Evolutionary conservation across 371 early-diverging fungal species (phyloP).

Genomic region (Phascolomyces articulosus): DNA sequence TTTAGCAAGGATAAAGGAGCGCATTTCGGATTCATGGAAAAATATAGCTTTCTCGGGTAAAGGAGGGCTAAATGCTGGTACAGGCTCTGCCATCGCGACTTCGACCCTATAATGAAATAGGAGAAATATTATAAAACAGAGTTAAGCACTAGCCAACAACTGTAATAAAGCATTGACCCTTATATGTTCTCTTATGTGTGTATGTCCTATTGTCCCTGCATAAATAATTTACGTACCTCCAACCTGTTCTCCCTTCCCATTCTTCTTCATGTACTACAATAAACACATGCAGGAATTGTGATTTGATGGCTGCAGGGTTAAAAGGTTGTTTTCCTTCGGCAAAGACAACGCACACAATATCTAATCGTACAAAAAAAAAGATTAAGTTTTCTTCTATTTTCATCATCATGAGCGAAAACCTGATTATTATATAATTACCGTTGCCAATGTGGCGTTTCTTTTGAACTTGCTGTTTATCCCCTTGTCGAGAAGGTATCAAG

Average conservation of each 20-base stretch:
- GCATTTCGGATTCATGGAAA: slow-evolving; percentile 46
- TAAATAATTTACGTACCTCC: slow-evolving; percentile 32
- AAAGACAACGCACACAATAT: slow-evolving; percentile 78
- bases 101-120: slow-evolving; percentile 39
- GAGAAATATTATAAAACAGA: not conserved
- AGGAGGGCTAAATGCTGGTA: slow-evolving; percentile 70
- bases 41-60: slow-evolving; percentile 68
- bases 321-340: slow-evolving; percentile 69
- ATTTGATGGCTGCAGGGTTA: slow-evolving; percentile 71
- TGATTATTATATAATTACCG: slow-evolving; percentile 40
- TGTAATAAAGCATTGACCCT: not conserved
- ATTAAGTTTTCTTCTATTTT: too few species aligned
- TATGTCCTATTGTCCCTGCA: not conserved
- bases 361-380: slow-evolving; percentile 38
- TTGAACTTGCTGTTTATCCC: slow-evolving; percentile 83
- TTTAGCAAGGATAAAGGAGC: slow-evolving; percentile 68
- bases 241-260: slow-evolving; percentile 30
- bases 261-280: slow-evolving; percentile 65
- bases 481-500: slow-evolving; percentile 71
- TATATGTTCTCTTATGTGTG: too few species aligned
- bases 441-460: slow-evolving; percentile 89
- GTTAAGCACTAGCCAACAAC: slow-evolving; percentile 1
- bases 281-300: slow-evolving; percentile 81
- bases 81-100: slow-evolving; percentile 65
- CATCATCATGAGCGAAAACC: too few species aligned